phyloP scores from a whole-genome alignment of 495 filamentous ascomycete species.

The Articulospora tetracladia region DNA sequence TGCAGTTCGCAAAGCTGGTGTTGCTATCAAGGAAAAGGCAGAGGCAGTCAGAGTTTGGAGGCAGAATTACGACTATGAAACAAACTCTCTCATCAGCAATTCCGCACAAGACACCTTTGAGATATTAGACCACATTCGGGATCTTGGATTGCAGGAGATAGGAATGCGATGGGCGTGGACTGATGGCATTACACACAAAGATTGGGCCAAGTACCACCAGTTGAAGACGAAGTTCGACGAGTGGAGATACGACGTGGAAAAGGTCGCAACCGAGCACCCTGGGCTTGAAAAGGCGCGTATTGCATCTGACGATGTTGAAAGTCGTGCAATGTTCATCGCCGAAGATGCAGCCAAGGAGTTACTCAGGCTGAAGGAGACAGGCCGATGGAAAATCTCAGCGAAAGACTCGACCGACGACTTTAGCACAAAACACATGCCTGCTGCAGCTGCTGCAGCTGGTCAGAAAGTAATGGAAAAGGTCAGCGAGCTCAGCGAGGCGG shows the following conservation, averaged over 20 bases:
- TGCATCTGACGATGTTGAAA: constrained; percentile 65
- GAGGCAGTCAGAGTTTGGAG: constrained; percentile 80
- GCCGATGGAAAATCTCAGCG: constrained; percentile 78
- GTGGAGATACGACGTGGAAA: constrained; percentile 77
- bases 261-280: constrained; percentile 66
- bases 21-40: constrained; percentile 74
- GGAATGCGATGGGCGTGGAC: constrained; percentile 98
- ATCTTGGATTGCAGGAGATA: constrained; percentile 89
- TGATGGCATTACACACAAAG: constrained; percentile 91
- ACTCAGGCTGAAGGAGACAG: constrained; percentile 76
- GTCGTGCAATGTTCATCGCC: constrained; percentile 74
- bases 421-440: constrained; percentile 46
- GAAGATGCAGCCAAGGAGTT: constrained; percentile 81
- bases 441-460: constrained; percentile 37
- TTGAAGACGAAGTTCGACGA: constrained; percentile 79
- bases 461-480: constrained; percentile 35
- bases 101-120: constrained; percentile 78
- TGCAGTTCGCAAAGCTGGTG: constrained; percentile 68
- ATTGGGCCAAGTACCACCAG: constrained; percentile 89
- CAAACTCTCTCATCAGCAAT: constrained; percentile 61
- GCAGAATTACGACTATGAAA: constrained; percentile 65
- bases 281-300: constrained; percentile 66
- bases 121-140: constrained; percentile 79
- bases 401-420: constrained; percentile 77
- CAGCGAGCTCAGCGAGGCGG: constrained; percentile 35